Conservation (phyloP, 2,329 filamentous ascomycete species). For the Chrysoporthe cubensis region DNA sequence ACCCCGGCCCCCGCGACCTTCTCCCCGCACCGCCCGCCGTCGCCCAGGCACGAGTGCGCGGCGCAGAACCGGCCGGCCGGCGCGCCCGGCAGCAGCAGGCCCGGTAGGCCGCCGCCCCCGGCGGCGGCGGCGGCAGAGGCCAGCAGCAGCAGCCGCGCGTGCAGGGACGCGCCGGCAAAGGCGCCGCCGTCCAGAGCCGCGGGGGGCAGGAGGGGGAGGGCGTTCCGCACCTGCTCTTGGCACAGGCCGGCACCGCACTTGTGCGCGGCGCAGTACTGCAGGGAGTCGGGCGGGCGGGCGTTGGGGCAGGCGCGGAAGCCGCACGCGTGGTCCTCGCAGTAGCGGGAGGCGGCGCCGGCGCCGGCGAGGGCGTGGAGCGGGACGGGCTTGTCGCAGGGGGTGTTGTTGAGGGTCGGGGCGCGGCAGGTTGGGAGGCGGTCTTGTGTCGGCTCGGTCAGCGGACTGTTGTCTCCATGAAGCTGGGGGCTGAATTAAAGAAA, state of each 20-base stretch:
- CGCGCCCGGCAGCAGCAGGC: background rate
- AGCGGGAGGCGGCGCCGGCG: constrained; percentile 6
- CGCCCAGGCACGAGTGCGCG: constrained; percentile 22
- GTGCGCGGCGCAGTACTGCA: constrained; percentile 34
- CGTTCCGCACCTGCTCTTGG: constrained; percentile 24
- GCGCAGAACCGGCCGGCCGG: constrained; percentile 14
- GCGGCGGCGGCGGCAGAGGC: background rate
- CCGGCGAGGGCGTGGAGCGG: background rate
- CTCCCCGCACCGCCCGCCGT: constrained; percentile 15
- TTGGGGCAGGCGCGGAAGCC: constrained; percentile 24
- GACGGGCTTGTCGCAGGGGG: constrained; percentile 19
- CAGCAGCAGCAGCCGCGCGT: constrained; percentile 2
- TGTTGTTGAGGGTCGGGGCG: constrained; percentile 11
- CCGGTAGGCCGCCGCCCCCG: background rate
- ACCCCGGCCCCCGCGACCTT: background rate
- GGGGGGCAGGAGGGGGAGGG: constrained; percentile 5
- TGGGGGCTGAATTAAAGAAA: background rate
- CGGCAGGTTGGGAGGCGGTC: constrained; percentile 26
- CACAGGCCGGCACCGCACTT: constrained; percentile 33
- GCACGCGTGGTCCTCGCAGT: constrained; percentile 29
- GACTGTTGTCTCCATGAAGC: too few species aligned
- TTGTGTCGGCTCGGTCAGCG: background rate
- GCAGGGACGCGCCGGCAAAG: background rate
- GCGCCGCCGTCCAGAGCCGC: background rate
- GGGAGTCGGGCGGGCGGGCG: constrained; percentile 16